Conservation (phyloP, 352 stramenopile species). For the Globisporangium okanoganense region DNA sequence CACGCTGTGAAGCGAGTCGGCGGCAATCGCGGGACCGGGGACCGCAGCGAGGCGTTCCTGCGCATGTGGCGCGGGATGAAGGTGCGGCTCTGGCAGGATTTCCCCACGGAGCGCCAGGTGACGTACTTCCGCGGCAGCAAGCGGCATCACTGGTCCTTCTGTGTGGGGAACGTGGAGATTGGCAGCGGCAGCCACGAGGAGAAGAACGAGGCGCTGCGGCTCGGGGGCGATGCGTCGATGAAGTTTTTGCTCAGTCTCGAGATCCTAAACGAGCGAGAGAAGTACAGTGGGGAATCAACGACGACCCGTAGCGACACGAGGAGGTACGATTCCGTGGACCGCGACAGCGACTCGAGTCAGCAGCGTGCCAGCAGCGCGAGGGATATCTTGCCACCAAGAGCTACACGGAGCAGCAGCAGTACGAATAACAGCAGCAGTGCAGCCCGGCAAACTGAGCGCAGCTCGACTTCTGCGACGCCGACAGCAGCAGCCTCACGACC, state of each 20-base stretch:
- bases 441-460: background rate
- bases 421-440: background rate
- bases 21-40: slow-evolving; percentile 10
- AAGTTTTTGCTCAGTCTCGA: slow-evolving; percentile 32
- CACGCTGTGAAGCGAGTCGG: slow-evolving; percentile 12
- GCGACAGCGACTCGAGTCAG: slow-evolving; percentile 4
- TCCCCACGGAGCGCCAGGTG: slow-evolving; percentile 36
- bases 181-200: slow-evolving; percentile 59
- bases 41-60: slow-evolving; percentile 39
- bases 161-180: slow-evolving; percentile 60
- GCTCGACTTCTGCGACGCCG: background rate
- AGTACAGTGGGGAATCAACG: slow-evolving; percentile 5
- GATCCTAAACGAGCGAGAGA: slow-evolving; percentile 14
- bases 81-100: slow-evolving; percentile 15
- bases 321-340: background rate
- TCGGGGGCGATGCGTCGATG: slow-evolving; percentile 36
- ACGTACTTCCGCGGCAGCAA: slow-evolving; percentile 45
- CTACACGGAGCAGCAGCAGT: background rate
- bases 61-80: slow-evolving; percentile 58
- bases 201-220: slow-evolving; percentile 43
- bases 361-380: background rate
- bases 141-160: slow-evolving; percentile 62
- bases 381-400: background rate
- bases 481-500: background rate
- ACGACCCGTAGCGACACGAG: too few species aligned